These are phyloP conservation scores for Erodium trifolium DNA, from an alignment of 441 rosid species.

Conservation along the genomic window DNA sequence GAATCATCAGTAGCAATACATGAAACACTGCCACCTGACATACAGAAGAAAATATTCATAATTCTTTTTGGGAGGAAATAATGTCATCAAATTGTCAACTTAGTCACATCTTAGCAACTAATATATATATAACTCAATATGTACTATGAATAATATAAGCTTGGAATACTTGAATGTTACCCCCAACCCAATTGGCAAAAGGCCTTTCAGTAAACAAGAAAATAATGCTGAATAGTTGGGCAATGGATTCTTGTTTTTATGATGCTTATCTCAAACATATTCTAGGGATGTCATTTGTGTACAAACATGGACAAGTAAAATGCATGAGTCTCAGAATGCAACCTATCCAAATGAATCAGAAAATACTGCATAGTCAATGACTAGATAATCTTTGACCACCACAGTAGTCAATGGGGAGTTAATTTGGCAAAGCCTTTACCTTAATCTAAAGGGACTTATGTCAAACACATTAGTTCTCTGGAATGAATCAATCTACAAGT, in stretches of 20 bases:
- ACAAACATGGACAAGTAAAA: too few relatives aligned
- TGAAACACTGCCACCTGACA: slow-evolving; percentile 45
- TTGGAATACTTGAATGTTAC: neutral
- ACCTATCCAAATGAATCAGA: neutral
- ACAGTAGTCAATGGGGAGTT: neutral
- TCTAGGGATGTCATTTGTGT: neutral
- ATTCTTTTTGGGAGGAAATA: neutral
- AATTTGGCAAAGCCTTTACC: neutral
- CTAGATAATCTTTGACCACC: neutral
- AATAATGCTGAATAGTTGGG: neutral
- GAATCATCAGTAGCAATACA: slow-evolving; percentile 65
- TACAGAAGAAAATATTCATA: neutral
- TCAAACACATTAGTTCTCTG: neutral
- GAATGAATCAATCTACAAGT: neutral
- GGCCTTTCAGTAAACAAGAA: neutral
- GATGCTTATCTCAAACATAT: neutral
- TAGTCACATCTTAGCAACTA: neutral
- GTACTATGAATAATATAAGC: neutral
- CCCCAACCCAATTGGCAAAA: neutral
- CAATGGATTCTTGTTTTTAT: neutral
- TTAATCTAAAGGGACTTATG: neutral
- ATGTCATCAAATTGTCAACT: neutral
- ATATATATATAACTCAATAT: neutral
- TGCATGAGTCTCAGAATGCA: neutral
- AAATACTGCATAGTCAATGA: neutral